These are phyloP conservation scores for Pythium periplocum DNA, from an alignment of 352 stramenopile genomes.

Conservation along the genomic window DNA sequence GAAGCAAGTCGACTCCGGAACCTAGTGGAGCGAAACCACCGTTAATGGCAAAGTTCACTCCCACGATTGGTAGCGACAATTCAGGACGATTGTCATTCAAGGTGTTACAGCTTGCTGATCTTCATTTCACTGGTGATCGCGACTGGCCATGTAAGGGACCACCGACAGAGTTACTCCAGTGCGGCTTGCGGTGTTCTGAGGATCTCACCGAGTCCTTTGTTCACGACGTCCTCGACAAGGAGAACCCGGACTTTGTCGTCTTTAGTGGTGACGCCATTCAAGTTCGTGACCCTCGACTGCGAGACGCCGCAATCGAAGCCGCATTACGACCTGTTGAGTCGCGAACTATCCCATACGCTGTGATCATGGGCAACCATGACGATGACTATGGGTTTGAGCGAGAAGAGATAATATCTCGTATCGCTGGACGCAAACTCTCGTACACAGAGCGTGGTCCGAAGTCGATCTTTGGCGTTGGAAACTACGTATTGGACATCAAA, in stretches of 20 bases:
- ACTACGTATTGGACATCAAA: conserved; percentile 45
- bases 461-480: conserved; percentile 34
- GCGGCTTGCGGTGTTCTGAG: conserved; percentile 28
- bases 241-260: conserved; percentile 50
- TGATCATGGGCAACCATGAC: conserved; percentile 65
- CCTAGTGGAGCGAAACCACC: too few species aligned
- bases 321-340: conserved; percentile 31
- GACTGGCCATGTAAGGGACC: conserved; percentile 19
- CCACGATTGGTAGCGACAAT: neutral
- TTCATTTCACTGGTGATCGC: conserved; percentile 48
- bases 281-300: conserved; percentile 13
- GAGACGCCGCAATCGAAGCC: conserved; percentile 28
- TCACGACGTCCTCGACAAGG: conserved; percentile 38
- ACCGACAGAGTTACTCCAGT: conserved; percentile 9
- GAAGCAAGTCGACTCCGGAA: too few species aligned
- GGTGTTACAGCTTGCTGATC: conserved; percentile 49
- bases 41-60: too few species aligned
- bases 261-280: conserved; percentile 55
- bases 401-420: conserved; percentile 37
- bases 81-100: conserved; percentile 33
- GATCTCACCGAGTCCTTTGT: conserved; percentile 36
- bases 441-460: conserved; percentile 37
- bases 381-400: conserved; percentile 33
- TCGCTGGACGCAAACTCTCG: conserved; percentile 30
- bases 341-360: conserved; percentile 41